Base-by-base conservation (phyloP, 1,284 basidiomycete genomes). In the Mycena sp. region DNA sequence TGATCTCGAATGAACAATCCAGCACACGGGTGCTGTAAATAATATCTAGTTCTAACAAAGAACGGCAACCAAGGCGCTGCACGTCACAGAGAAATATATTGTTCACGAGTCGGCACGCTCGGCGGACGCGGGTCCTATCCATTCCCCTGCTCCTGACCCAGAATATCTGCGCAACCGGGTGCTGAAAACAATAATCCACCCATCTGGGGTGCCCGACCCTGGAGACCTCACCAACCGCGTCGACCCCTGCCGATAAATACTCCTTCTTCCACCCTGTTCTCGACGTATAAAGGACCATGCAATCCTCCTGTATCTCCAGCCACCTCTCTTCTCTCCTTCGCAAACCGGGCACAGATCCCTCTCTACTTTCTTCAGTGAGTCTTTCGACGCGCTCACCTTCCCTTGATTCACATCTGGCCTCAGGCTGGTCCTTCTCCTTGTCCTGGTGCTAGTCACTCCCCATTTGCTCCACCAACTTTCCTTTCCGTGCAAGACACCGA, bases 391-490 rank as follows among this genome's bases (percentile, higher is more conserved):
- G 12, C 12, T 14, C 52, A n/a, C 11, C 29, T 28, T 12, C 21
- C 45, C 21, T 37, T 32, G 30, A n/a, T 49, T 25, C 51, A 51
- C 7, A 57, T 40, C 6, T 29, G 40, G 32, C 19, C 14, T 19
- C 29, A 57, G 61, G 55, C n/a, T n/a, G n/a, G n/a, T n/a, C n/a
- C n/a, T n/a, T n/a, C n/a, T n/a, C n/a, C n/a, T n/a, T n/a, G n/a
- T n/a, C n/a, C n/a, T n/a, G n/a, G n/a, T n/a, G n/a, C 64, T 61
- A 65, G 64, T 46, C 63, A 65, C 63, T 49, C 45, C 45, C 21
- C 29, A 26, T 45, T 44, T 55, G 16, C 16, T 38, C 21, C 40
- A 10, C 35, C 53, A 55, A 6, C 45, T 41, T 53, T 51, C n/a
- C 41, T 46, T 58, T 41, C 43, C 48, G 64, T 62, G 60, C 60